These are phyloP conservation scores for Grifola frondosa DNA, from an alignment of 1,284 basidiomycete species.

Conservation along the genomic window DNA sequence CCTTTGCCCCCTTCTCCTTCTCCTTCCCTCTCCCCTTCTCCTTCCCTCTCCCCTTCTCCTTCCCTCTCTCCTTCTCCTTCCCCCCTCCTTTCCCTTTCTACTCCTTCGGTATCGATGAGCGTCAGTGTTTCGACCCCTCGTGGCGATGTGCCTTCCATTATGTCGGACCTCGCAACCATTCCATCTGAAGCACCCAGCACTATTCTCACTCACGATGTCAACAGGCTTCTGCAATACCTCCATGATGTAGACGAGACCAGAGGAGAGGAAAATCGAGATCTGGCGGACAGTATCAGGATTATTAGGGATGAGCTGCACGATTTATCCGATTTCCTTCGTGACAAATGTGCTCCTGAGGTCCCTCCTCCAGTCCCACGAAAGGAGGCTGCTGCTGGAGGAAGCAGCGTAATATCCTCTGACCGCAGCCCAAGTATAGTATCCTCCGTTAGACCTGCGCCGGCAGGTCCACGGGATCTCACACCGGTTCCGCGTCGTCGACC, in stretches of 20 bases:
- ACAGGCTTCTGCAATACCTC: slow-evolving; percentile 64
- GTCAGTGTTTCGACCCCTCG: slow-evolving; percentile 65
- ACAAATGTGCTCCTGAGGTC: slow-evolving; percentile 24
- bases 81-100: slow-evolving; percentile 34
- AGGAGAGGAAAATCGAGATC: slow-evolving; percentile 57
- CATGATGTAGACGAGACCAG: slow-evolving; percentile 56
- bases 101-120: slow-evolving; percentile 45
- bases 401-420: slow-evolving; percentile 26
- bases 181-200: slow-evolving; percentile 39
- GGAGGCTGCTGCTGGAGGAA: slow-evolving; percentile 44
- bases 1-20: slow-evolving; percentile 14
- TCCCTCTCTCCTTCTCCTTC: slow-evolving; percentile 37
- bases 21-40: too few species aligned
- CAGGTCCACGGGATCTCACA: slow-evolving; percentile 6
- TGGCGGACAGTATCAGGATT: slow-evolving; percentile 58
- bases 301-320: slow-evolving; percentile 63
- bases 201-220: slow-evolving; percentile 64
- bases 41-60: slow-evolving; percentile 35
- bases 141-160: slow-evolving; percentile 57
- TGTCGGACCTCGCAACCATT: slow-evolving; percentile 53
- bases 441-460: slow-evolving; percentile 26
- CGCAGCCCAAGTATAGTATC: slow-evolving; percentile 14
- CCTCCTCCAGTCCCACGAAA: slow-evolving; percentile 36
- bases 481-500: slow-evolving; percentile 19
- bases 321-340: slow-evolving; percentile 45